These are phyloP conservation scores for Mangifera indica DNA, from an alignment of 345 rosid species.

Conservation along the genomic window DNA sequence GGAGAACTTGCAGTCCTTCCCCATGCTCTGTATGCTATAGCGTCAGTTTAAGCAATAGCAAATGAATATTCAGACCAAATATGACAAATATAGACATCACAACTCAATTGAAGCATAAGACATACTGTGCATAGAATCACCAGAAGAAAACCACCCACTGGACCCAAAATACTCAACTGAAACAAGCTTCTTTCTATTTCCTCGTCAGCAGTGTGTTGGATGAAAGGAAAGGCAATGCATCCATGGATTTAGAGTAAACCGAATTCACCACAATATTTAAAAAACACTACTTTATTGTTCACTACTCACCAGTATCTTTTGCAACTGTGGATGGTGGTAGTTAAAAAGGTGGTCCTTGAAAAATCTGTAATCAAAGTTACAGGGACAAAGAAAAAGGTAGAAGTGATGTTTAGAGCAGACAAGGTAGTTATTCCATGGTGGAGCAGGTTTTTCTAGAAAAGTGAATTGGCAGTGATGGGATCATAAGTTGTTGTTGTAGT, in stretches of 20 bases:
- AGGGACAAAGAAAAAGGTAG: background rate
- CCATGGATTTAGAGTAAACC: background rate
- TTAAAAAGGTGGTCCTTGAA: background rate
- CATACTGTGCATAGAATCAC: background rate
- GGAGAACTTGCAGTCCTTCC: slow-evolving; percentile 94
- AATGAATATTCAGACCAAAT: background rate
- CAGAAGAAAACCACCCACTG: background rate
- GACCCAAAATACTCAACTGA: background rate
- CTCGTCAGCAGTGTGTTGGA: background rate
- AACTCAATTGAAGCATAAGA: background rate
- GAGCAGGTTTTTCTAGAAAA: background rate
- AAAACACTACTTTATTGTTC: background rate
- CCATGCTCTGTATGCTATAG: slow-evolving; percentile 64
- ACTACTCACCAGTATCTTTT: background rate
- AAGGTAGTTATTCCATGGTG: background rate
- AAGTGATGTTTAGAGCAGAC: background rate
- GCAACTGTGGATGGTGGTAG: background rate
- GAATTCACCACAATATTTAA: background rate
- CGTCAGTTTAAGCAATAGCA: slow-evolving; percentile 11
- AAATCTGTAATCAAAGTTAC: background rate
- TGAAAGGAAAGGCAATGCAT: background rate
- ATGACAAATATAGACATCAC: slow-evolving; percentile 7
- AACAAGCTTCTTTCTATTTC: no score
- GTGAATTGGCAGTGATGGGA: background rate
- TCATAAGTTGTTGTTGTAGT: background rate